Conservation (phyloP, 139 green algal species). For the Helicosporidium sp. region DNA sequence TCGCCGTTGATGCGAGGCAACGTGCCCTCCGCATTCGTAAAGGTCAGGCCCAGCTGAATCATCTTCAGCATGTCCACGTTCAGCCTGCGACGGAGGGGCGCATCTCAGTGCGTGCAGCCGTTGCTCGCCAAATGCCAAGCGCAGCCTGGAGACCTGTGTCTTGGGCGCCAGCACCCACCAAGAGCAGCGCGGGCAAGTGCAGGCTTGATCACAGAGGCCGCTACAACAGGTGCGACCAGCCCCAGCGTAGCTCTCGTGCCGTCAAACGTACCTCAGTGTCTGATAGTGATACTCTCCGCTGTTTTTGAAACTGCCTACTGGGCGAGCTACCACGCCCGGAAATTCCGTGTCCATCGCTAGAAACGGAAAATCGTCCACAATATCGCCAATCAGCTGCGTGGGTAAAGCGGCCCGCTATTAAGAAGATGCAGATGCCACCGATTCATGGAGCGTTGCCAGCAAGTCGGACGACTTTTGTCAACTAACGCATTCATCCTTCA, state of each 20-base stretch:
- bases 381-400: conserved; percentile 51
- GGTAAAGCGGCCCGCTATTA: too few relatives aligned
- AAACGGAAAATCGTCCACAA: conserved; percentile 82
- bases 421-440: too few relatives aligned
- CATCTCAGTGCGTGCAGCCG: conserved; percentile 65
- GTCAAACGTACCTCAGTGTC: conserved; percentile 40
- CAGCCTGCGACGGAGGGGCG: conserved; percentile 44
- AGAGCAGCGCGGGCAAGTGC: too few relatives aligned
- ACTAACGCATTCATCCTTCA: too few relatives aligned
- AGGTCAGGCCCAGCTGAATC: conserved; percentile 95
- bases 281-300: conserved; percentile 92
- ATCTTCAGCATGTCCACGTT: conserved; percentile 99
- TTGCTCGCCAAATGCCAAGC: too few relatives aligned
- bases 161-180: too few relatives aligned
- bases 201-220: too few relatives aligned
- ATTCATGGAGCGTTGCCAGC: too few relatives aligned
- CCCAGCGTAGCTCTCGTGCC: too few relatives aligned
- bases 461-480: too few relatives aligned
- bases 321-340: conserved; percentile 74
- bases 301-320: conserved; percentile 89
- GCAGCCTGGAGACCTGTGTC: too few relatives aligned
- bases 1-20: conserved; percentile 63
- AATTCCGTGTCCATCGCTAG: conserved; percentile 99
- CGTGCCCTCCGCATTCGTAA: conserved; percentile 75
- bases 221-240: too few relatives aligned